Base-by-base conservation (phyloP, 2,329 filamentous ascomycete species). In the Fusarium pseudoanthophilum region DNA sequence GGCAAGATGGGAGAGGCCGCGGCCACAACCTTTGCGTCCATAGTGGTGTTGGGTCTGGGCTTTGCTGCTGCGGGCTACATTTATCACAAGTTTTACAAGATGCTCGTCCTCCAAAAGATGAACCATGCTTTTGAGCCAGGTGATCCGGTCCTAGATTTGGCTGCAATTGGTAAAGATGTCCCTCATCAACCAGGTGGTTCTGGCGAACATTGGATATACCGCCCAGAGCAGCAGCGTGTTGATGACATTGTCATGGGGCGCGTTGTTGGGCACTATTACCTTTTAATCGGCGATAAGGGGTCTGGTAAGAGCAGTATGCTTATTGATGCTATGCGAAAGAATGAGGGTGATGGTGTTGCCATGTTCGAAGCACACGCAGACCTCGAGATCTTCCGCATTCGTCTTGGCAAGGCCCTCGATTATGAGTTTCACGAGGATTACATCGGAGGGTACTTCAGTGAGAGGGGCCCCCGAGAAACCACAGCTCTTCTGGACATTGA, bases 341-440 rank as follows among this genome's bases (percentile, higher is more conserved):
- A 95, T 63, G 90, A 97, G 71, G 96, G 95, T 8, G 92, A 96
- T 69, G 94, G 94, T 28, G 92, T 95, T 49, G 92, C 95, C 75
- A 97, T 99, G 94, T 93, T 98, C 78, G 96, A 99, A 83, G 95
- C 95, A 2, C 96, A 99, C 82, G 92, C 95, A 10, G 95, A 99
- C 81, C 88, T 95, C 3, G 96, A 99, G 79, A 97, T 99, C 67
- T 97, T 99, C 81, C 92, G 96, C 24, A 92, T 98, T 48, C 90
- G 96, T 9, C 88, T 99, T 7, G 96, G 96, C 32, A 98, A 97
- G 80, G 94, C 95, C 4, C 87, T 99, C 45, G 95, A 99, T 81
- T 99, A 95, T 80, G 96, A 99, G 80, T 99, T 93, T 78, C 94
- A 98, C 79, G 96, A 98, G 84, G 96, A 99, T 84, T 98, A 97